phyloP scores from a whole-genome alignment of 2,329 filamentous ascomycete genomes.

The Beauveria sp. region DNA sequence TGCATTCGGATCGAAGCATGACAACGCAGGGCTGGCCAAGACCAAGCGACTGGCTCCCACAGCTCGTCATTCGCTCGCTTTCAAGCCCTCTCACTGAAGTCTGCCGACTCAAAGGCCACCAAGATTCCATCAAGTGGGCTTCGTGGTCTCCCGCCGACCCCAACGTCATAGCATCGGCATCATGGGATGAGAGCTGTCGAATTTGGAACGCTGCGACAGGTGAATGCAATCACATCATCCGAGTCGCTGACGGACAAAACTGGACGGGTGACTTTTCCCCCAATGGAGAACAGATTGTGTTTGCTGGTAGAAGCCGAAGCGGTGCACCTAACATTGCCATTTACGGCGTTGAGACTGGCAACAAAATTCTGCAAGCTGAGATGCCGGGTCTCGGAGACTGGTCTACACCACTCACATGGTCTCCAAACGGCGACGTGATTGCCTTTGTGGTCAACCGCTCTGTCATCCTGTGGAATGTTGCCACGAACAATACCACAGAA shows the following conservation, averaged over 20 bases:
- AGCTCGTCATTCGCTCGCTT: constrained; percentile 6
- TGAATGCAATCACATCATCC: neutral
- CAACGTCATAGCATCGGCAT: constrained; percentile 2
- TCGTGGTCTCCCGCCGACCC: constrained; percentile 4
- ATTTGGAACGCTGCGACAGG: constrained; percentile 5
- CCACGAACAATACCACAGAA: neutral
- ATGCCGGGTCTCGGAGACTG: neutral
- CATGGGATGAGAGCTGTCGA: constrained; percentile 3
- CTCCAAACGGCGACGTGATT: neutral
- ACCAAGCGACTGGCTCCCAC: constrained; percentile 5
- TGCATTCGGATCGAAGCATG: constrained; percentile 6
- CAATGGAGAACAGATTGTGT: constrained; percentile 4
- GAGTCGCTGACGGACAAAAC: neutral
- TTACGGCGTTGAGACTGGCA: constrained; percentile 1
- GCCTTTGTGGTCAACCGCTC: neutral
- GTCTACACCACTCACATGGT: constrained; percentile 3
- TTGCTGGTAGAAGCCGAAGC: neutral
- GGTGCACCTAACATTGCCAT: neutral
- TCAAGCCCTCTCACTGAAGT: neutral
- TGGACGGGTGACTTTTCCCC: constrained; percentile 5
- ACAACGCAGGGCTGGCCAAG: constrained; percentile 3
- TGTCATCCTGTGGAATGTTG: constrained; percentile 3
- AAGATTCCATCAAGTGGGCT: constrained; percentile 5
- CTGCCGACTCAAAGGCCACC: constrained; percentile 5
- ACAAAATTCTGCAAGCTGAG: neutral